Evolutionary conservation across 768 basidiomycete species (phyloP), one percentile per base, ranked within the genome.

Genomic region (Psilocybe sp.): DNA sequence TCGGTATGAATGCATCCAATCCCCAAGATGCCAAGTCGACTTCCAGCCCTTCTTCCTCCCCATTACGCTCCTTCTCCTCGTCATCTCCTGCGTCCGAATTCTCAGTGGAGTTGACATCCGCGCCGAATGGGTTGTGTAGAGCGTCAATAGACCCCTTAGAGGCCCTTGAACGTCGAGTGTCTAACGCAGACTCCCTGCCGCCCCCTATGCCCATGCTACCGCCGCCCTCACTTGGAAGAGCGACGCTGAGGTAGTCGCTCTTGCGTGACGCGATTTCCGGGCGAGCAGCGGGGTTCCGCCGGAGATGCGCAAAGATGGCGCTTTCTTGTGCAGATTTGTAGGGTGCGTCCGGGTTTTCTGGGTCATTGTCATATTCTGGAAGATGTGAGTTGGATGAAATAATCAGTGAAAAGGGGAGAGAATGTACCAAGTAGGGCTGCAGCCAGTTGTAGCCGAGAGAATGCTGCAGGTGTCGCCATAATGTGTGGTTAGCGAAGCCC

Each of bases 341-440:
- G 7, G 82, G 81, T 10, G 71, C 75, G 45, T 81, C 67, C 5
- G 85, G 84, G 63, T 91, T 74, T n/a, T 77, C 71, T 33, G 79
- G 74, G 64, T 94, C 90, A 56, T 94, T 94, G 76, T 95, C 92
- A 64, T 95, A 95, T 67, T 95, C 92, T 94, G 40, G 47, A 16
- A 33, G 18, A 38, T 47, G 52, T 46, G 50, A 31, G 44, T 14
- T 37, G 18, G 23, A 19, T 31, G 45, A 37, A 13, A 32, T n/a
- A 23, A n/a, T 5, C 18, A 33, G 10, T 34, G 31, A 16, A 40
- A 15, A 16, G 46, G 11, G 40, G 35, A 41, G 38, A 11, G 43
- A 48, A 62, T 78, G 61, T 67, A 92, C 92, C 92, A 42, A 93
- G 75, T 50, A 94, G 69, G 18, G 91, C 91, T 39, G 92, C 92